Base-by-base conservation (phyloP, 768 basidiomycete species). In the Glaciozyma martinii region DNA sequence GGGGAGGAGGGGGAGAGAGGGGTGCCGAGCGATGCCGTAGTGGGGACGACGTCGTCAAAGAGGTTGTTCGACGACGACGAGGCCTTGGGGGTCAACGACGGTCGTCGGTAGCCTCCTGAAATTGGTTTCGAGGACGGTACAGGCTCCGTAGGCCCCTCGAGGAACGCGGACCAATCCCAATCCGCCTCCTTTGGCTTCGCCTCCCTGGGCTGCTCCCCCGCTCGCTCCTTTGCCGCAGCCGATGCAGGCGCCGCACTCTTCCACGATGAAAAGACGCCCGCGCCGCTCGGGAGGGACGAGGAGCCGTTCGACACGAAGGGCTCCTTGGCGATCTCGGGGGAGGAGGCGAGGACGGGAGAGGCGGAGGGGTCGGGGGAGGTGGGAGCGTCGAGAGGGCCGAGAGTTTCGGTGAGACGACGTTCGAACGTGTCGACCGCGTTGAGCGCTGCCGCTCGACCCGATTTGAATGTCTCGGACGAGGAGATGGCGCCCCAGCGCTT, bases 391-490 rank as follows among this genome's bases (percentile, higher is more conserved):
- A 71, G 52, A 18, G 70, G 70, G 0, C 66, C 70, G 1, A 71
- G 42, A 2, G 70, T 65, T 16, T 53, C 42, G 18, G 61, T 60
- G 9, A 71, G 37, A 5, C 63, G 62, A 21, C 61, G 58, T 43
- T 71, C 70, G 56, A 71, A 67, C 32, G 63, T 60, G 16, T 71
- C 66, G 46, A 71, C 63, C 3, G 67, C 37, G 18, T 60, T 60
- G 7, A 63, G 21, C n/a, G 70, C 61, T 47, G 63, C 55, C 2
- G 52, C 32, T 42, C 50, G 60, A 37, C 55, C 49, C 46, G 52
- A 43, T 37, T 56, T 54, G 46, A 71, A 52, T 43, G 57, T 55
- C 8, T 71, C 70, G 9, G 37, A 44, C 29, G 62, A 58, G 37
- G 57, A 43, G 10, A 67, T 33, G 44, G 61, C 56, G 3, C 57